These are phyloP conservation scores for Ilyonectria robusta DNA, from an alignment of 2,329 filamentous ascomycete species.

Conservation along the genomic window DNA sequence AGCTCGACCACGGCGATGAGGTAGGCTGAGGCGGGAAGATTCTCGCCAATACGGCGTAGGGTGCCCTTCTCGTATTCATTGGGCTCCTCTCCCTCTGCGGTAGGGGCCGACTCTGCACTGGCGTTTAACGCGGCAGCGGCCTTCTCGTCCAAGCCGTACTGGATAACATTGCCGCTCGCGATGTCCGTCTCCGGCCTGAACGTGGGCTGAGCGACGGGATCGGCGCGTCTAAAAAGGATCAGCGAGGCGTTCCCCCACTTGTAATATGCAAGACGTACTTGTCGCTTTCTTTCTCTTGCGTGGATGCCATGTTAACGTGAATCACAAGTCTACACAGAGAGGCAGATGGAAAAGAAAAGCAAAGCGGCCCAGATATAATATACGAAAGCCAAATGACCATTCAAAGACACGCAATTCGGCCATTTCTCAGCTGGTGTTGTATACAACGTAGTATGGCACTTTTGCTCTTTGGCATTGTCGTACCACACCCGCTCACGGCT, in stretches of 20 bases:
- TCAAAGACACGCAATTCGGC: background rate
- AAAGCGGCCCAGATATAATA: constrained; percentile 9
- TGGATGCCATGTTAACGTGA: constrained; percentile 49
- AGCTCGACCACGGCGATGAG: constrained; percentile 70
- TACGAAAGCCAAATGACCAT: background rate
- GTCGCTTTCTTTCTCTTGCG: constrained; percentile 52
- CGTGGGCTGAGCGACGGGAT: constrained; percentile 42
- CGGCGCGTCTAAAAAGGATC: constrained; percentile 46
- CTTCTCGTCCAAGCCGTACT: constrained; percentile 44
- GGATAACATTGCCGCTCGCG: constrained; percentile 42
- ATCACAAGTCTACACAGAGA: background rate
- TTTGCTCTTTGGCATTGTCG: background rate
- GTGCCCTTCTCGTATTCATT: constrained; percentile 65
- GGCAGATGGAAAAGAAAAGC: background rate
- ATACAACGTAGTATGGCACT: background rate
- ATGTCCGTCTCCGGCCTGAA: constrained; percentile 44
- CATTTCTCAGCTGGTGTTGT: background rate
- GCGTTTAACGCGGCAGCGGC: constrained; percentile 20
- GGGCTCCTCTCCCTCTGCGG: constrained; percentile 65
- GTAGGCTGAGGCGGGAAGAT: constrained; percentile 68
- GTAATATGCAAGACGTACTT: constrained; percentile 47
- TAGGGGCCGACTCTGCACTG: constrained; percentile 49
- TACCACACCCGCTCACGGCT: constrained; percentile 12
- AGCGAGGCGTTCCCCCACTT: constrained; percentile 17
- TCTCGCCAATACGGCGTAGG: constrained; percentile 68